Conservation (phyloP, 768 basidiomycete genomes). For the Suillus spraguei region DNA sequence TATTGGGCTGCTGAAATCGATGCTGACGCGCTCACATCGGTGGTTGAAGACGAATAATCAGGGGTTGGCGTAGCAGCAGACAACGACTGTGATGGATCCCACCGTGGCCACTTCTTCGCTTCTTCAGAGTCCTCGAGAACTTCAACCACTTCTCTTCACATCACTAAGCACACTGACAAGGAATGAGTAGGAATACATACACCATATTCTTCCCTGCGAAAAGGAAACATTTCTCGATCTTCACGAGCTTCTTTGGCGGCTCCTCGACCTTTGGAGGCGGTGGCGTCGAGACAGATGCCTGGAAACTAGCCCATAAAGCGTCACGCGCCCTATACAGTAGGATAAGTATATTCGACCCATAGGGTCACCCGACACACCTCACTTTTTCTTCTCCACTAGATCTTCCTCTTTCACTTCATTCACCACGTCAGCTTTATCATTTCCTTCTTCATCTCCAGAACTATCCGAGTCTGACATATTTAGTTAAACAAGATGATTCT, state of each 20-base stretch:
- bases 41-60: conserved; percentile 11
- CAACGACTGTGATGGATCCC: conserved; percentile 28
- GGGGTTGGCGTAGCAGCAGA: conserved; percentile 8
- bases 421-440: conserved; percentile 36
- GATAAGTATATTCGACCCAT: conserved; percentile 9
- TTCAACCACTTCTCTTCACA: conserved; percentile 67
- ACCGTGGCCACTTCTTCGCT: conserved; percentile 73
- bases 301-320: conserved; percentile 68
- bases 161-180: conserved; percentile 7
- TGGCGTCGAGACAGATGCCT: conserved; percentile 54
- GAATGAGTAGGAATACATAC: conserved; percentile 45
- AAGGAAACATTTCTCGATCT: conserved; percentile 66
- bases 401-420: conserved; percentile 36
- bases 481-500: conserved; percentile 2
- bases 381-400: conserved; percentile 48
- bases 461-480: conserved; percentile 38
- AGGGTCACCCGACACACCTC: conserved; percentile 14
- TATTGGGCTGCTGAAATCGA: conserved; percentile 2
- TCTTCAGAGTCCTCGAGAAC: conserved; percentile 75
- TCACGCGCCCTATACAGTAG: conserved; percentile 52
- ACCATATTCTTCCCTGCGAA: conserved; percentile 78
- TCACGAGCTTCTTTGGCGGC: conserved; percentile 48
- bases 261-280: conserved; percentile 20
- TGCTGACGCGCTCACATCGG: not conserved
- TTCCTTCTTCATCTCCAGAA: conserved; percentile 38